Evolutionary conservation across 2,329 filamentous ascomycete species (phyloP), one percentile per base, ranked within the genome.

Genomic region (Pseudogymnoascus pannorum): DNA sequence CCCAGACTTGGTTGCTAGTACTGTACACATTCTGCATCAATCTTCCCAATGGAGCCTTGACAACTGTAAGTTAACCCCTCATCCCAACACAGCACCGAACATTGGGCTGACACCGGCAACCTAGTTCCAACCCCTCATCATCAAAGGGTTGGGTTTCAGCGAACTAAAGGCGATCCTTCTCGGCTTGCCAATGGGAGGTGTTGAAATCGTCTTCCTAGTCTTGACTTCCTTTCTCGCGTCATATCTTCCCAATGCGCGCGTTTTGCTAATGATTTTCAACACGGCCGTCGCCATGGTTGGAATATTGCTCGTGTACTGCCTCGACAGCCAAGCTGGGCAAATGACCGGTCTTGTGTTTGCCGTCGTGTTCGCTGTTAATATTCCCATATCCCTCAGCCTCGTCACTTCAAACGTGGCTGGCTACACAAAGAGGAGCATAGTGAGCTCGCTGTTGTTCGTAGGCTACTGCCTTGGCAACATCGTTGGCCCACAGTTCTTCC

Each of bases 341-440:
- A 77, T 0, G 71, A 77, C 1, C 66, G 87, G 11, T 74, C 87
- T 7, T 78, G 78, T 0, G 83, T 80, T 0, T 87, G 86, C 71
- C 84, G 87, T 69, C 74, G 87, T n/a, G 75, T 87, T 3, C 78
- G 83, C 0, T 85, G 87, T 71, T 72, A 59, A 58, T 6, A 48
- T 68, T 4, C 42, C 64, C 9, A 38, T 66, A 33, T 54, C 62
- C 11, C 51, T 66, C 6, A 57, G 64, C 82, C 81, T 2, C 82
- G 80, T 5, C 85, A 86, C 67, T 2, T 83, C 81, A 16, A 89
- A 89, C 70, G 87, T 84, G 0, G 86, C 78, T 0, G 87, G 87
- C 4, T 81, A 79, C 12, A 87, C 85, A 1, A 87, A 89, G 72
- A 86, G 85, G 68, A 83, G 83, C 0, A 77, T 82, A 54, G 78